These are phyloP conservation scores for Arachis monticola DNA, from an alignment of 331 rosid species.

Conservation along the genomic window DNA sequence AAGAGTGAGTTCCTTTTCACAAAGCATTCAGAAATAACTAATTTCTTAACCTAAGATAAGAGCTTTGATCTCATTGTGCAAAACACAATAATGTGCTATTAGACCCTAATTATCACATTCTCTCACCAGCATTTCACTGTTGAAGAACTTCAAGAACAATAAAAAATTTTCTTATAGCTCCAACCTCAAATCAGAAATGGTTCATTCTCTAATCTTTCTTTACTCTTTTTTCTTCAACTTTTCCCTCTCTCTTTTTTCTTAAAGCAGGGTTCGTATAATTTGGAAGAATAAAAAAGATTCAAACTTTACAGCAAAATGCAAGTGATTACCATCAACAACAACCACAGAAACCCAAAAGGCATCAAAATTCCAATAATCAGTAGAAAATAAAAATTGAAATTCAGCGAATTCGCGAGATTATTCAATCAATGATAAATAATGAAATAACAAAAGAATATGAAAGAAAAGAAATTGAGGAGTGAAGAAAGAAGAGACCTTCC, in stretches of 20 bases:
- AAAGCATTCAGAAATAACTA: constrained; percentile 12
- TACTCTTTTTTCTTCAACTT: neutral
- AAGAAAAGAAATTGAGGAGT: neutral
- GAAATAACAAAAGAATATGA: neutral
- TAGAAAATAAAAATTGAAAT: neutral
- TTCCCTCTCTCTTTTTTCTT: neutral
- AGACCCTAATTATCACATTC: constrained; percentile 11
- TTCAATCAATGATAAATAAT: constrained; percentile 1
- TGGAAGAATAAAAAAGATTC: neutral
- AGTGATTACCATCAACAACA: neutral
- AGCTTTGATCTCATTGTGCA: neutral
- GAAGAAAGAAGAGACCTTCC: constrained; percentile 54
- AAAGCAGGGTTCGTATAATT: neutral
- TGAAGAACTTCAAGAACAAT: neutral
- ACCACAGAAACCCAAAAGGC: constrained; percentile 13
- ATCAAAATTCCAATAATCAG: neutral
- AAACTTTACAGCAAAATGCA: neutral
- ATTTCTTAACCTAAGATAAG: neutral
- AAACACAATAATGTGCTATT: neutral
- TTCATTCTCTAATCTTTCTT: neutral
- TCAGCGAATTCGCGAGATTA: neutral
- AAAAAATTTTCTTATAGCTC: neutral
- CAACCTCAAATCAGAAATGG: constrained; percentile 7
- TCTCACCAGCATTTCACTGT: neutral
- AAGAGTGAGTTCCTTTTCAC: constrained; percentile 8